These are phyloP conservation scores for Apophysomyces trapeziformis DNA, from an alignment of 371 early-diverging fungal genomes.

Conservation along the genomic window DNA sequence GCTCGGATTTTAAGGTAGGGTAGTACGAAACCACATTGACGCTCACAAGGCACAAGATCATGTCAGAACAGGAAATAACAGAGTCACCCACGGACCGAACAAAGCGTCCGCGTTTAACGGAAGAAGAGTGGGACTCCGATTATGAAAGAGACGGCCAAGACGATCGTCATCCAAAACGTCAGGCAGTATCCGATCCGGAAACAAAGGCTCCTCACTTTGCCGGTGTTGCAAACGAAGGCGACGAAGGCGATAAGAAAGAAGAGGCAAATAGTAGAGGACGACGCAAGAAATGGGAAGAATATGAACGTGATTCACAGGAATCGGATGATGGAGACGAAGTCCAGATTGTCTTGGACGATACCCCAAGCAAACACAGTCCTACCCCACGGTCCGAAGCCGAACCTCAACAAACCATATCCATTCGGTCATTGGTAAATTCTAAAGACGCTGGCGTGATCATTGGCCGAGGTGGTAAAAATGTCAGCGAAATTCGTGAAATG, in stretches of 20 bases:
- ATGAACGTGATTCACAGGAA: constrained; percentile 15
- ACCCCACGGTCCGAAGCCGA: not conserved
- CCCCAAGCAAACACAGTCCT: constrained; percentile 3
- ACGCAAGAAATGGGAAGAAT: constrained; percentile 32
- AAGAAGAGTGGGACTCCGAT: constrained; percentile 45
- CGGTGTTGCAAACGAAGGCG: constrained; percentile 20
- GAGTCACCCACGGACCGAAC: constrained; percentile 50
- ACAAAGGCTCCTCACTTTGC: constrained; percentile 56
- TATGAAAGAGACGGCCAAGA: constrained; percentile 41
- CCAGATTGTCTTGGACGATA: constrained; percentile 21
- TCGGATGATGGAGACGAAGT: constrained; percentile 23
- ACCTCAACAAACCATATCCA: constrained; percentile 29
- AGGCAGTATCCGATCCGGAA: constrained; percentile 54
- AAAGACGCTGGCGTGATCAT: constrained; percentile 88
- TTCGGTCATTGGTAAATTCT: constrained; percentile 79
- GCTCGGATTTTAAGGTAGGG: not conserved
- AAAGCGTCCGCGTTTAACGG: constrained; percentile 51
- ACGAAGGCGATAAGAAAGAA: constrained; percentile 19
- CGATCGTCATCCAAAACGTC: constrained; percentile 50
- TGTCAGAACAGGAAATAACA: constrained; percentile 21
- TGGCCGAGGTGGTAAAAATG: constrained; percentile 82
- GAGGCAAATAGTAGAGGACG: constrained; percentile 11
- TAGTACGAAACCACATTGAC: not conserved
- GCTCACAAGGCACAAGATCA: constrained; percentile 10
- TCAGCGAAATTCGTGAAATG: constrained; percentile 76